These are phyloP conservation scores for Globisporangium nunn DNA, from an alignment of 352 stramenopile genomes.

Conservation along the genomic window DNA sequence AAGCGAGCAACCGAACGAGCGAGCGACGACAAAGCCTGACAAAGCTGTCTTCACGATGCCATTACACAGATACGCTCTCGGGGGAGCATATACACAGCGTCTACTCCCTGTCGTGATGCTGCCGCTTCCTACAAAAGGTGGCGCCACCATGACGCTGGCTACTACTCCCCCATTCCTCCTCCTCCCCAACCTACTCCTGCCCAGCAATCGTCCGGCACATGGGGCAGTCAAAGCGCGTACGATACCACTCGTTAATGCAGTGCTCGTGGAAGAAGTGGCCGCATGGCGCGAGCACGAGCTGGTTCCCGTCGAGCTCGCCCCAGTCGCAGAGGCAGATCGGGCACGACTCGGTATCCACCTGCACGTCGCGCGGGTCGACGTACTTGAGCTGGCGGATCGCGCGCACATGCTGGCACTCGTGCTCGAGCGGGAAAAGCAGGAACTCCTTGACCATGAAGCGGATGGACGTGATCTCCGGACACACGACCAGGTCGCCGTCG, in stretches of 20 bases:
- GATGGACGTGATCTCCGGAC: slow-evolving; percentile 52
- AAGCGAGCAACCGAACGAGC: too few species aligned
- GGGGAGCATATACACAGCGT: too few species aligned
- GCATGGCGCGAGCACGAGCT: slow-evolving; percentile 71
- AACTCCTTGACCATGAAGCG: slow-evolving; percentile 82
- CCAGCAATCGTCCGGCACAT: slow-evolving; percentile 84
- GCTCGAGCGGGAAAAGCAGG: slow-evolving; percentile 72
- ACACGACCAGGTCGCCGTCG: slow-evolving; percentile 41
- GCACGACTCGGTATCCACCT: slow-evolving; percentile 75
- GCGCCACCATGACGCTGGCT: too few species aligned
- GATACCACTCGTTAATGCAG: slow-evolving; percentile 88
- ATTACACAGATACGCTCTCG: background rate
- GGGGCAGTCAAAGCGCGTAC: slow-evolving; percentile 82
- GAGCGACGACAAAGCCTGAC: too few species aligned
- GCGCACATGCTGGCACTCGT: slow-evolving; percentile 76
- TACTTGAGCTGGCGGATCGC: slow-evolving; percentile 81
- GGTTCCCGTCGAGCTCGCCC: slow-evolving; percentile 76
- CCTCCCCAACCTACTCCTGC: slow-evolving; percentile 15
- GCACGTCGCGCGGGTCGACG: slow-evolving; percentile 72
- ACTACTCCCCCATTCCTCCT: background rate
- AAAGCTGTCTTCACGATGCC: background rate
- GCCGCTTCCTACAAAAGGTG: too few species aligned
- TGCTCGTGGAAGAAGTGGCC: slow-evolving; percentile 86
- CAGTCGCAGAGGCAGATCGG: slow-evolving; percentile 83
- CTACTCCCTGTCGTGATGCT: background rate